These are phyloP conservation scores for Pythium chondricola DNA, from an alignment of 352 stramenopile species.

Conservation along the genomic window DNA sequence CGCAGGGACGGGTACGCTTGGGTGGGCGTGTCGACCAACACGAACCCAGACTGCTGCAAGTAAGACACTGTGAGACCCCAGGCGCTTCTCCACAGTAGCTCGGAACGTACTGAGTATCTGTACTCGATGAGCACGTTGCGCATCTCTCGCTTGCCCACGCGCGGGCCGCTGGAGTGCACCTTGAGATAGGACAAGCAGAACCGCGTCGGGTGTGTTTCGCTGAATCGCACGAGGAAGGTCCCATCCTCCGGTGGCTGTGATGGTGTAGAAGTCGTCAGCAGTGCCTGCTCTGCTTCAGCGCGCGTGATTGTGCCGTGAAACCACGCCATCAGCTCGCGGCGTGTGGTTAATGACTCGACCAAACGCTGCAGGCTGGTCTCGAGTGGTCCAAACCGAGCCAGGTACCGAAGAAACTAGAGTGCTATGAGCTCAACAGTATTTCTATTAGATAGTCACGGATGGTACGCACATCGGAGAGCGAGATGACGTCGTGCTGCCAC, in stretches of 20 bases:
- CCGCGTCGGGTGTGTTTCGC: constrained; percentile 67
- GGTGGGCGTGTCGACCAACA: constrained; percentile 38
- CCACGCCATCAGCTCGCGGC: constrained; percentile 57
- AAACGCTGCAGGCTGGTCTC: constrained; percentile 48
- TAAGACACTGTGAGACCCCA: constrained; percentile 8
- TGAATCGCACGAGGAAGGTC: constrained; percentile 74
- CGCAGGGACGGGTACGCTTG: constrained; percentile 55
- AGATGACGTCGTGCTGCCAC: constrained; percentile 36
- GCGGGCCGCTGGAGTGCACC: constrained; percentile 30
- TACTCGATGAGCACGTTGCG: constrained; percentile 75
- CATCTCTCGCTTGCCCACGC: constrained; percentile 35
- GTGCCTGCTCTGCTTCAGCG: constrained; percentile 35
- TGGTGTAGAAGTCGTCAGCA: constrained; percentile 13
- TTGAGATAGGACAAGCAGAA: constrained; percentile 81
- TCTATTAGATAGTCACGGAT: no score
- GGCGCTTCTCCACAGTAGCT: background rate
- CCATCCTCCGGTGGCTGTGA: constrained; percentile 32
- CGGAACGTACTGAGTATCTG: no score
- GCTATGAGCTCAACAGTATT: no score
- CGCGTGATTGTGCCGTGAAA: constrained; percentile 63
- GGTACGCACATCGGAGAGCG: constrained; percentile 34
- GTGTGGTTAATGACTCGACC: constrained; percentile 52
- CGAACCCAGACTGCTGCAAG: constrained; percentile 37
- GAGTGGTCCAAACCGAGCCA: constrained; percentile 68
- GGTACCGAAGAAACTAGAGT: constrained; percentile 55